Evolutionary conservation across 2,329 filamentous ascomycete genomes (phyloP), one percentile per base, ranked within the genome.

Genomic region (Neofusicoccum sp.): DNA sequence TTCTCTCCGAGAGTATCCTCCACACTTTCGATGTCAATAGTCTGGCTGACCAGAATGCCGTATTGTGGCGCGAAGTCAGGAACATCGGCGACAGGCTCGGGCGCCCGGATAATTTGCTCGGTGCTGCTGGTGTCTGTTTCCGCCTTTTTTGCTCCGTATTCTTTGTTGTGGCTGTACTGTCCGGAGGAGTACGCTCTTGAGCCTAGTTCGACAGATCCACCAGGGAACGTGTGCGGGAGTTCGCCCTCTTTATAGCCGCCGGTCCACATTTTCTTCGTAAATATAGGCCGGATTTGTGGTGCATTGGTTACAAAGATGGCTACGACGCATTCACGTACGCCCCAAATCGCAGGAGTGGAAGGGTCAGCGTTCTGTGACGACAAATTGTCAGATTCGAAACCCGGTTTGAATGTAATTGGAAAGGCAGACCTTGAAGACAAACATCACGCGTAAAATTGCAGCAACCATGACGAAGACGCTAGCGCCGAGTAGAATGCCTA

Each of bases 401-500:
- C 20, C 20, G 20, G 20, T 20, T 20, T 1, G 2, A 20, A 20
- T 20, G 20, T 20, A 1, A 11, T 20, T 3, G 6, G 6, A 24
- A 14, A 14, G 2, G 7, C 44, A n/a, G 7, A 47, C 44, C 33
- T 57, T 57, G 36, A 57, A 57, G 24, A 57, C 53, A 8, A 57
- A 57, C 24, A 58, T 45, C n/a, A 58, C 53, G 11, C 53, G 38
- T 12, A 58, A 28, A 14, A 33, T 11, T 1, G 53, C 53, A 24
- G 53, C 53, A 4, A 31, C 30, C 53, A 58, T 58, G 40, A 58
- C 53, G 26, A 58, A 58, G 12, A 58, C 34, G 20, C 38, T 45
- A 5, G 53, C 53, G 11, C 38, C 41, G 8, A 44, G 53, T 6
- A 58, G 53, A 20, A 58, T 16, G n/a, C 43, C 14, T 3, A 58